These are phyloP conservation scores for Brassica carinata DNA, from an alignment of 345 rosid species.

Conservation along the genomic window DNA sequence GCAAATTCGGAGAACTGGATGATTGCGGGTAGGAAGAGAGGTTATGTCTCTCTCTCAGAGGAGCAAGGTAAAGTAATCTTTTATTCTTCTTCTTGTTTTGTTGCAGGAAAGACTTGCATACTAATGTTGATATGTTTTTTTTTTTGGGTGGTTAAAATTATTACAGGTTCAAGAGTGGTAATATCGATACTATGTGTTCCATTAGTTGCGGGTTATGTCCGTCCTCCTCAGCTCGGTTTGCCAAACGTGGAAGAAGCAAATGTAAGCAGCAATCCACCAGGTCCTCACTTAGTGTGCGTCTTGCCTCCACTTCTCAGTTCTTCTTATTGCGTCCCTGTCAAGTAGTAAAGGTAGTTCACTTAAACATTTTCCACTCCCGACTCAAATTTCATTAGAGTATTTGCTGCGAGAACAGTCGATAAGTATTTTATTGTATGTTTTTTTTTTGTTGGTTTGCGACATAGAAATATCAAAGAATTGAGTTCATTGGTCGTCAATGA, in stretches of 20 bases:
- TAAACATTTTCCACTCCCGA: neutral
- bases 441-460: neutral
- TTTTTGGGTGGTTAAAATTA: neutral
- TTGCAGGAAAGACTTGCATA: neutral
- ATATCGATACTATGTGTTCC: slow-evolving; percentile 84
- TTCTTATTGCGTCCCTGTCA: slow-evolving; percentile 75
- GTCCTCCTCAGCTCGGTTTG: slow-evolving; percentile 76
- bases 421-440: neutral
- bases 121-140: neutral
- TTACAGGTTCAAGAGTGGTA: slow-evolving; percentile 53
- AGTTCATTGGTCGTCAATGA: neutral
- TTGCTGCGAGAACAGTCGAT: neutral
- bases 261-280: slow-evolving; percentile 83
- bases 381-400: neutral
- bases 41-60: slow-evolving; percentile 68
- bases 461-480: slow-evolving; percentile 1
- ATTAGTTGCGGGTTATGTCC: slow-evolving; percentile 82
- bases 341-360: slow-evolving; percentile 18
- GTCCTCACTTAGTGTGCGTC: slow-evolving; percentile 87
- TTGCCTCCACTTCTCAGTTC: slow-evolving; percentile 90
- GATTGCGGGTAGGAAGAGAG: slow-evolving; percentile 98
- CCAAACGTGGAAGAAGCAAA: slow-evolving; percentile 69
- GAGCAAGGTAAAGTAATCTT: slow-evolving; percentile 60
- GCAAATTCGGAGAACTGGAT: slow-evolving; percentile 86
- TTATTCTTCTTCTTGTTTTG: neutral